Evolutionary conservation across 2,329 filamentous ascomycete genomes (phyloP), one percentile per base, ranked within the genome.

Genomic region (Fusarium duplospermum): DNA sequence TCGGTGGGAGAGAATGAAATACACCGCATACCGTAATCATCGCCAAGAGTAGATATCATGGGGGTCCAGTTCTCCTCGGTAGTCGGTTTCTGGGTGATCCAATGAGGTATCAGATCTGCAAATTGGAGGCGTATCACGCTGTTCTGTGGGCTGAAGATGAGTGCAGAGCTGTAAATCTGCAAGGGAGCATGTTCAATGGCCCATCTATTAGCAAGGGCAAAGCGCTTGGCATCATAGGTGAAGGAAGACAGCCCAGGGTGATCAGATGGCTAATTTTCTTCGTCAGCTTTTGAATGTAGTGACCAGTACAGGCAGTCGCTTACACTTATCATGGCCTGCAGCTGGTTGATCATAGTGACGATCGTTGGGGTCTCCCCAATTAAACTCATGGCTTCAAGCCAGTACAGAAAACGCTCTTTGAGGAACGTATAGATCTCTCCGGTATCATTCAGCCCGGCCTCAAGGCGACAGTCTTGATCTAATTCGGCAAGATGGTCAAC

Each of bases 351-450:
- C 0, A 59, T 45, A 4, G 52, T 35, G 4, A 67, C 18, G 2
- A 33, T n/a, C 6, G 35, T 4, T 10, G 56, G 20, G 2, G 27
- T 38, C 10, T 64, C 36, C 8, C 29, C 14, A 3, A 62, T 60
- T 3, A 70, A 50, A 8, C 33, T 22, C 45, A 72, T 62, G 2
- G 31, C 64, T 27, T 72, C 70, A 1, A 70, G 40, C 67, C 64
- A 72, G 38, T 45, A 56, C 8, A 70, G 16, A 8, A 72, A 29
- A 0, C 13, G 27, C 6, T 56, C 33, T 4, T 42, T 24, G 1
- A 72, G 57, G 16, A 70, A 67, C 4, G 6, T 3, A 35, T 72
- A 57, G 8, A 70, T 38, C 4, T 22, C 1, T 6, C 70, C 64
- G 8, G 7, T n/a, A n/a, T 72, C 70, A 1, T 11, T 10, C 2